These are phyloP conservation scores for Alternaria tenuissima DNA, from an alignment of 2,329 filamentous ascomycete genomes.

Conservation along the genomic window DNA sequence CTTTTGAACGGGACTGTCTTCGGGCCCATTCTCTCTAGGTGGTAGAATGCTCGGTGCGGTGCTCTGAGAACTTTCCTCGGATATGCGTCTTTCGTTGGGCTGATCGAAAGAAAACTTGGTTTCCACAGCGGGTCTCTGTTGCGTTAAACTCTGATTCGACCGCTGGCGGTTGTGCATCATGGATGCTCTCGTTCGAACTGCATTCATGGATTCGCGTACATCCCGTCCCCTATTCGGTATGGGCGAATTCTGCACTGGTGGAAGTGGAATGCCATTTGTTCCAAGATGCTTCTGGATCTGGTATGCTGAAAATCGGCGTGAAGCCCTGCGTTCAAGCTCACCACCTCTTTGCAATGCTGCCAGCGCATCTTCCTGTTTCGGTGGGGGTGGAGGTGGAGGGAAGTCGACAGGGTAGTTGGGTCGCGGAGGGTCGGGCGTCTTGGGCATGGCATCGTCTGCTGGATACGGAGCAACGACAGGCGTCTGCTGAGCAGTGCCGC, in stretches of 20 bases:
- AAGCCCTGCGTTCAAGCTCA: constrained; percentile 90
- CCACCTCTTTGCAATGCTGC: constrained; percentile 90
- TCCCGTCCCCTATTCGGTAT: constrained; percentile 87
- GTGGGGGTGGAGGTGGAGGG: constrained; percentile 79
- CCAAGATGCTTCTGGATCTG: constrained; percentile 96
- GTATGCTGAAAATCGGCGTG: constrained; percentile 92
- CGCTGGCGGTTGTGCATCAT: constrained; percentile 61
- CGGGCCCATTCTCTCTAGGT: constrained; percentile 38
- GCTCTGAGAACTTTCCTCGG: constrained; percentile 65
- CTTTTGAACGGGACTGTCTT: constrained; percentile 54
- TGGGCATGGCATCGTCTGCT: constrained; percentile 64
- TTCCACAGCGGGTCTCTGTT: constrained; percentile 61
- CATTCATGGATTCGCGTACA: constrained; percentile 82
- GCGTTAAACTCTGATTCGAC: constrained; percentile 47
- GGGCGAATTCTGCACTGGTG: constrained; percentile 77
- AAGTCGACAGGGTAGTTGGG: constrained; percentile 62
- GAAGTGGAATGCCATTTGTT: constrained; percentile 84
- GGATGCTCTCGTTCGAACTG: constrained; percentile 68
- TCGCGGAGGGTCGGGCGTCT: constrained; percentile 42
- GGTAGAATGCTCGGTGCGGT: constrained; percentile 47
- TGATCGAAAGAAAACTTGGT: constrained; percentile 65
- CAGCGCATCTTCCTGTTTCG: constrained; percentile 87
- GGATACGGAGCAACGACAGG: constrained; percentile 78
- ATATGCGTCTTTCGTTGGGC: constrained; percentile 60
- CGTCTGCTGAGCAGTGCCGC: constrained; percentile 76